Percentiles rank a stretch among this genome's conserved stretches.
Conservation (phyloP, 2,329 filamentous ascomycete genomes). For the Microcyclospora tardicrescens region DNA sequence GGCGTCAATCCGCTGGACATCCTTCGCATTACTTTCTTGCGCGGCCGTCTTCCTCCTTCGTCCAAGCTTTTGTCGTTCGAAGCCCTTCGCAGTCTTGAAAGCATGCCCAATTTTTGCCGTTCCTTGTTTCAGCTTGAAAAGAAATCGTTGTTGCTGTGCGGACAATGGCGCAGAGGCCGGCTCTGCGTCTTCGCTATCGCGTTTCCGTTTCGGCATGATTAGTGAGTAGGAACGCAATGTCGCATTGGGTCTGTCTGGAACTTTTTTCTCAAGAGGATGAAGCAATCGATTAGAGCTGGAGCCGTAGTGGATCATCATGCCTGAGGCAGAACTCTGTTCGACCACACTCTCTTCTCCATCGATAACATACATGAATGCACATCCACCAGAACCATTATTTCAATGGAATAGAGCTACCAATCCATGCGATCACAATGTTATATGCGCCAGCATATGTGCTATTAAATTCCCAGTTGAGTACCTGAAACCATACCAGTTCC, state of each 20-base stretch:
- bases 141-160: slow-evolving; percentile 32
- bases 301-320: no score
- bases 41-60: slow-evolving; percentile 46
- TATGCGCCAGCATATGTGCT: no score
- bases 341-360: no score
- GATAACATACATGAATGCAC: no score
- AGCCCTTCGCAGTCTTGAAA: slow-evolving; percentile 59
- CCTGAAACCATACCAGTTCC: background rate
- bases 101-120: slow-evolving; percentile 51
- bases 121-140: slow-evolving; percentile 39
- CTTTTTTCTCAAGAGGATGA: no score
- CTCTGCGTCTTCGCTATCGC: slow-evolving; percentile 12
- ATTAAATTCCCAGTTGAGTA: no score
- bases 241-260: no score
- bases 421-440: no score
- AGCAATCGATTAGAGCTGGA: no score
- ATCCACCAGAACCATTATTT: no score
- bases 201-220: slow-evolving; percentile 22
- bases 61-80: slow-evolving; percentile 63
- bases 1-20: slow-evolving; percentile 48
- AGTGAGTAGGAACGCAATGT: background rate
- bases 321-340: no score
- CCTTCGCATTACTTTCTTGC: slow-evolving; percentile 29
- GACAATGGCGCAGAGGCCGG: slow-evolving; percentile 13
- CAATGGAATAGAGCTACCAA: no score